Evolutionary conservation across 257 asterid species (phyloP).

Genomic region (Rubia yunnanensis): DNA sequence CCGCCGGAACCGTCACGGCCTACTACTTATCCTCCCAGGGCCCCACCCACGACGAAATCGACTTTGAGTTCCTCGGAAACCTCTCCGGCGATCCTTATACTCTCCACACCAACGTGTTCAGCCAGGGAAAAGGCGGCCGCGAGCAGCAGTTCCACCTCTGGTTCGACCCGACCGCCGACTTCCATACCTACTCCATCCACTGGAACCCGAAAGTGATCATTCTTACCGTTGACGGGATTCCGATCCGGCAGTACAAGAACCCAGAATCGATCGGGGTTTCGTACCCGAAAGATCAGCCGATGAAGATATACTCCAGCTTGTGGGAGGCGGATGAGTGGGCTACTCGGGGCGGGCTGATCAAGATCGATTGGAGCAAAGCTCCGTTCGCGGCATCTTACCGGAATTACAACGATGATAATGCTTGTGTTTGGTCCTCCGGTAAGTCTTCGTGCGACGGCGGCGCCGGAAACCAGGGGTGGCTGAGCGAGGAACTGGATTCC

Average conservation of each 20-base stretch:
- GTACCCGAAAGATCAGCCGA: conserved; percentile 5
- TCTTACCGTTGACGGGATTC: conserved; percentile 1
- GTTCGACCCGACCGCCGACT: conserved; percentile 6
- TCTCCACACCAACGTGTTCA: conserved; percentile 7
- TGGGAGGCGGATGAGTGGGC: conserved; percentile 16
- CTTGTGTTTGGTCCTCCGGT: conserved; percentile 1
- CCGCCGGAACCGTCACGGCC: conserved; percentile 11
- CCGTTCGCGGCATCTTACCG: conserved; percentile 7
- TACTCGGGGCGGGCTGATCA: conserved; percentile 1
- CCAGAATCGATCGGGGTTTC: conserved; percentile 1
- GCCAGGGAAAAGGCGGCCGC: conserved; percentile 8
- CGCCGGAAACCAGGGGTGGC: background rate
- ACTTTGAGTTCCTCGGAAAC: conserved; percentile 9
- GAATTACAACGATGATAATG: background rate
- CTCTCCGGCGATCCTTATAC: conserved; percentile 7
- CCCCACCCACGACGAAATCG: conserved; percentile 4
- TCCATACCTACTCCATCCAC: background rate
- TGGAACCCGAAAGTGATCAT: conserved; percentile 4
- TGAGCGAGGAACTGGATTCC: conserved; percentile 3
- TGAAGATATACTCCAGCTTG: conserved; percentile 15
- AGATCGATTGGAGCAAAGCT: conserved; percentile 4
- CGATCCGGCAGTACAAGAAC: conserved; percentile 3
- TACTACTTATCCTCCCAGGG: background rate
- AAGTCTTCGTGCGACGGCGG: background rate
- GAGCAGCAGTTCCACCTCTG: conserved; percentile 5